Evolutionary conservation across 441 rosid genomes (phyloP).

Genomic region (Euphorbia corollata): DNA sequence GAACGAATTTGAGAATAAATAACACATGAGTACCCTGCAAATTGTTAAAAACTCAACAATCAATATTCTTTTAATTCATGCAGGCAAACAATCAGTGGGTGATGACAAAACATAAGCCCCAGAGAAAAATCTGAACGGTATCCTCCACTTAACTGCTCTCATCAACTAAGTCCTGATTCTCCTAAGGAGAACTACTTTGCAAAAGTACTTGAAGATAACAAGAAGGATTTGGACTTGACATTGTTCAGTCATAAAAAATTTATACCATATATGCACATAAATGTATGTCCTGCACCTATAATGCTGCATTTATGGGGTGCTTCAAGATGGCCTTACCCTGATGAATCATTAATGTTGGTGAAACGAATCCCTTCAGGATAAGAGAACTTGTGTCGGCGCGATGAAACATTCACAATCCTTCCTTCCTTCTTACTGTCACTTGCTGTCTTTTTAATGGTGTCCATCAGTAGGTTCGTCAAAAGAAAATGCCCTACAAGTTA

Average conservation of each 20-base stretch:
- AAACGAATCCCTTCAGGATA: conserved; percentile 51
- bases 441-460: conserved; percentile 58
- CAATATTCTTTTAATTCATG: neutral
- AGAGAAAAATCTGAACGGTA: neutral
- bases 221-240: neutral
- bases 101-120: neutral
- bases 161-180: neutral
- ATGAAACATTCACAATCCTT: conserved; percentile 57
- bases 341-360: conserved; percentile 42
- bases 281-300: neutral
- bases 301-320: neutral
- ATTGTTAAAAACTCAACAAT: neutral
- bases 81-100: neutral
- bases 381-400: conserved; percentile 42
- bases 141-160: neutral
- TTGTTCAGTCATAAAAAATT: too few species aligned
- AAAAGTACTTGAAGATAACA: neutral
- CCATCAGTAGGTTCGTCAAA: conserved; percentile 50
- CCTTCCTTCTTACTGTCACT: conserved; percentile 45
- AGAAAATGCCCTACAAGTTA: conserved; percentile 57
- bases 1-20: neutral
- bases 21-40: neutral
- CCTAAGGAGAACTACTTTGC: neutral
- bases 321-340: conserved; percentile 30
- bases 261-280: too few species aligned